phyloP scores from a whole-genome alignment of 371 early-diverging fungal genomes.

The Mucor circinelloides region DNA sequence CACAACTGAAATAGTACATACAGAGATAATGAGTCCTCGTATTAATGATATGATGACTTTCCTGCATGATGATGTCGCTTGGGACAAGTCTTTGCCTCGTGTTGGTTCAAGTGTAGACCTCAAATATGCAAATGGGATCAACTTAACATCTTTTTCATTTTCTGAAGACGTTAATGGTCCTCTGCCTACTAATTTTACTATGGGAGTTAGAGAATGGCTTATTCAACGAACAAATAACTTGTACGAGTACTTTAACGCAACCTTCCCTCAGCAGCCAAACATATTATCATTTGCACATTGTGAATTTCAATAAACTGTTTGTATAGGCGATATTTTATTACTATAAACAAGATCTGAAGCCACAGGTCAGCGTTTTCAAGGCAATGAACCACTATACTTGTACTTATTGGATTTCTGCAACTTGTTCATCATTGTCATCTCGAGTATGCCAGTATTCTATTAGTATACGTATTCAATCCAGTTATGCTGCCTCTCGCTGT shows the following conservation, averaged over 20 bases:
- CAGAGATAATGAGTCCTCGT: neutral
- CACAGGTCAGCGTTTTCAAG: too few relatives aligned
- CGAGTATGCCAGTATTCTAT: too few relatives aligned
- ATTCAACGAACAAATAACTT: slow-evolving; percentile 1
- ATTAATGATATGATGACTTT: slow-evolving; percentile 20
- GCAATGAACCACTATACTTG: too few relatives aligned
- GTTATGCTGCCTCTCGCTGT: too few relatives aligned
- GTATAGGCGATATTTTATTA: too few relatives aligned
- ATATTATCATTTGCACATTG: too few relatives aligned
- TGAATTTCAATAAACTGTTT: too few relatives aligned
- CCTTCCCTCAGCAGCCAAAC: too few relatives aligned
- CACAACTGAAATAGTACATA: slow-evolving; percentile 9
- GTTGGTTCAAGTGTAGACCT: neutral
- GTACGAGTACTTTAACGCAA: neutral
- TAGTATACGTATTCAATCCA: too few relatives aligned
- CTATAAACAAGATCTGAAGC: too few relatives aligned
- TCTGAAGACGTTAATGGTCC: slow-evolving; percentile 17
- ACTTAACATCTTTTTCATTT: neutral
- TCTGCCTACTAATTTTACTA: neutral
- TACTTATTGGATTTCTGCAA: too few relatives aligned
- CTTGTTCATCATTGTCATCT: too few relatives aligned
- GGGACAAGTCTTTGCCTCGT: slow-evolving; percentile 27
- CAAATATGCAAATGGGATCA: neutral
- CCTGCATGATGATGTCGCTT: slow-evolving; percentile 27
- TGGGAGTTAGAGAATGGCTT: slow-evolving; percentile 23